A percentile compares a stretch with the other conserved stretches of the same genome.
Conservation (phyloP, 1,139 yeast genomes). For the Candida anutae region DNA sequence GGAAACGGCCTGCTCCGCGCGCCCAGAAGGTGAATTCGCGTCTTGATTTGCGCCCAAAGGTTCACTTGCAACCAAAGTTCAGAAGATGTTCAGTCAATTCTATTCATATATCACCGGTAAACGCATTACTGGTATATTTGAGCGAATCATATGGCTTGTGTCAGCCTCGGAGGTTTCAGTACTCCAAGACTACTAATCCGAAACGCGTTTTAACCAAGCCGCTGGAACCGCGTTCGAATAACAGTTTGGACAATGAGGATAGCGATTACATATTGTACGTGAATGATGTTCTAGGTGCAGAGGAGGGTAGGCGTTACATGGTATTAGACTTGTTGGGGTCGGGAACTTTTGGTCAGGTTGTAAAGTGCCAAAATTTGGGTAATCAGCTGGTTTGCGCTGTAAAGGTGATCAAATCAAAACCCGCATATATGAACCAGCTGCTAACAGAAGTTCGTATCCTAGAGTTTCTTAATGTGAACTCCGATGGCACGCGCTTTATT, state of each 20-base stretch:
- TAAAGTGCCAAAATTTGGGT: conserved; percentile 85
- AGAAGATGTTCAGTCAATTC: conserved; percentile 77
- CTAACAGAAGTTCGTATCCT: conserved; percentile 83
- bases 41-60: conserved; percentile 55
- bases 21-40: conserved; percentile 30
- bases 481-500: conserved; percentile 70
- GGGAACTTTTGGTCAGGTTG: conserved; percentile 98
- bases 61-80: conserved; percentile 63
- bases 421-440: conserved; percentile 88
- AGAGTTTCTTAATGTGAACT: conserved; percentile 69
- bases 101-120: conserved; percentile 76
- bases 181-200: conserved; percentile 81
- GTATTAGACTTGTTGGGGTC: conserved; percentile 89
- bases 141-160: conserved; percentile 81
- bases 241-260: conserved; percentile 83
- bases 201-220: conserved; percentile 90
- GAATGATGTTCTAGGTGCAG: conserved; percentile 84
- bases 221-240: conserved; percentile 70
- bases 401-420: conserved; percentile 86
- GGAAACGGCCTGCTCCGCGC: conserved; percentile 34
- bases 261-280: conserved; percentile 90
- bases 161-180: conserved; percentile 74
- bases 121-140: conserved; percentile 71
- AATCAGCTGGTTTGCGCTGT: conserved; percentile 92
- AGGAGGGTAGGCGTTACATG: conserved; percentile 79